Evolutionary conservation across 805 yeast genomes (phyloP), one percentile per base, ranked within the genome.

Genomic region (Yarrowia sp.): DNA sequence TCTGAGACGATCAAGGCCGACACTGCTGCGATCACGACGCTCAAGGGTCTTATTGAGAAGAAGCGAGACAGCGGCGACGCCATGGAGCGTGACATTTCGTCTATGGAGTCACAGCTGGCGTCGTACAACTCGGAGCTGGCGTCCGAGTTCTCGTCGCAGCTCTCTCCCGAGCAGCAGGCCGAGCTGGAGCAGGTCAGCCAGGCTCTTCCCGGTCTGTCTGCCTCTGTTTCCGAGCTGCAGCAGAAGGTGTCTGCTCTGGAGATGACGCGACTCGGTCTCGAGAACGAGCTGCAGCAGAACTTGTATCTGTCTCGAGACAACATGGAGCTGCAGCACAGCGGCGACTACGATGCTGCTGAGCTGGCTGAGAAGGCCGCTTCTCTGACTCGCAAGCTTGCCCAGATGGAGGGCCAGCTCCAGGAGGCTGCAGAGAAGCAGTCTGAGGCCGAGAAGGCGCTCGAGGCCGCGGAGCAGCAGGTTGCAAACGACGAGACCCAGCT

Each of bases 211-310:
- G 42, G 24, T 0, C 68, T 84, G 2, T 73, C 74, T 13, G 24
- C 59, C 0, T 68, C 74, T 1, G 72, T 86, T 7, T 72, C 79
- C 1, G 61, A 62, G 2, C 55, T 74, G 1, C 85, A 82, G 63
- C 66, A 64, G 2, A 67, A 76, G 33, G 75, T 86, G 44, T 77
- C 79, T 49, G 66, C 66, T 4, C 63, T 80, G 3, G 78, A 78
- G 0, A 74, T 73, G 3, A 66, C 72, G 36, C 72, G 84, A 19
- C 70, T 80, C 0, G 76, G 72, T 1, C 70, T 74, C 0, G 81
- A 81, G 47, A 77, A 87, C 2, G 90, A 85, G 64, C 70, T 89
- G 39, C 72, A 75, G n/a, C 84, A 84, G 29, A 84, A 80, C 56
- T 75, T 84, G 46, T 73, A 78, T 41, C 88, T 90, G 12, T 82